Conservation (phyloP, 176 grass and related monocot species). For the Triticum dicoccoides region DNA sequence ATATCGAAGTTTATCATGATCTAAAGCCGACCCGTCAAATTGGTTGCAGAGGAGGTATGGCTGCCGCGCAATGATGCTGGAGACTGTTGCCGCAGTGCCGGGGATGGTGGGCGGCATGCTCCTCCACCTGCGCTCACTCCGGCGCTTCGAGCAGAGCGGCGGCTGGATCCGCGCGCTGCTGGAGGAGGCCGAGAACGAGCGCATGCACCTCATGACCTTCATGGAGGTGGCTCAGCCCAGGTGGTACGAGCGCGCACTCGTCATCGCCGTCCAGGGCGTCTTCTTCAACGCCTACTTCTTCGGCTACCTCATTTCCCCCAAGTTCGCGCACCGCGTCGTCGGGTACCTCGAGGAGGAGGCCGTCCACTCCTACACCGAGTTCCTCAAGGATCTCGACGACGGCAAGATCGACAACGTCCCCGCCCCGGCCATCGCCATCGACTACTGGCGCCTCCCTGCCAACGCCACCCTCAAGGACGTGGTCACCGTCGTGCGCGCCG, state of each 20-base stretch:
- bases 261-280: slow-evolving; percentile 52
- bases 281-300: slow-evolving; percentile 68
- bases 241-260: slow-evolving; percentile 57
- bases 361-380: slow-evolving; percentile 76
- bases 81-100: slow-evolving; percentile 48
- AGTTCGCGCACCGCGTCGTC: slow-evolving; percentile 70
- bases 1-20: background rate
- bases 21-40: slow-evolving; percentile 12
- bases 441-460: slow-evolving; percentile 69
- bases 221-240: slow-evolving; percentile 48
- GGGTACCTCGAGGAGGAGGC: slow-evolving; percentile 90
- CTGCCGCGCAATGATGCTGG: slow-evolving; percentile 59
- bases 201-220: slow-evolving; percentile 66
- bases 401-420: slow-evolving; percentile 63
- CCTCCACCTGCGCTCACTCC: slow-evolving; percentile 53
- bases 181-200: slow-evolving; percentile 55
- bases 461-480: slow-evolving; percentile 75
- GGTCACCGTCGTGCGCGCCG: slow-evolving; percentile 58
- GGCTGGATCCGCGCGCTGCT: slow-evolving; percentile 54
- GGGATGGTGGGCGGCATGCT: slow-evolving; percentile 61
- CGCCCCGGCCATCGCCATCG: slow-evolving; percentile 73
- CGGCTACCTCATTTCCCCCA: slow-evolving; percentile 51
- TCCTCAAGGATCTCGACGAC: slow-evolving; percentile 63
- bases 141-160: slow-evolving; percentile 56
- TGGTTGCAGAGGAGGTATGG: slow-evolving; percentile 46